Evolutionary conservation across 768 basidiomycete species (phyloP).

Genomic region (Tylopilus sp.): DNA sequence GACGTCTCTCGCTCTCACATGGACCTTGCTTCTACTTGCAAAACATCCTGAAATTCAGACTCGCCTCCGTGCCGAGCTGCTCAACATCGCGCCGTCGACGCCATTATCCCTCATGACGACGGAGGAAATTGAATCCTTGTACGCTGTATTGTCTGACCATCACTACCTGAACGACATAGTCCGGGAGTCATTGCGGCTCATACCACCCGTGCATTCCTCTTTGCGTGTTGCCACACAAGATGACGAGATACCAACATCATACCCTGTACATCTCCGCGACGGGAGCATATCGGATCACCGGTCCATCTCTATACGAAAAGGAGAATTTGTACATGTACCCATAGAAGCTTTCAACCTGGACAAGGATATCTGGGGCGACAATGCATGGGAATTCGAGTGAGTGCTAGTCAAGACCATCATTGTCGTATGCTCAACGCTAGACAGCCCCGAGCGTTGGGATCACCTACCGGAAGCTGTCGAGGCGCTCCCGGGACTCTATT

Average conservation of each 20-base stretch:
- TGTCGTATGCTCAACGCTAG: constrained; percentile 1
- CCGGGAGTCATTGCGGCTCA: constrained; percentile 71
- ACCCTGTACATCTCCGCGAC: constrained; percentile 52
- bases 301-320: constrained; percentile 57
- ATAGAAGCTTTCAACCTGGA: constrained; percentile 80
- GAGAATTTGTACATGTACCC: constrained; percentile 73
- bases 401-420: constrained; percentile 18
- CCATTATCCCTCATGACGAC: constrained; percentile 46
- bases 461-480: constrained; percentile 64
- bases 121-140: constrained; percentile 65
- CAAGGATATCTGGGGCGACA: constrained; percentile 72
- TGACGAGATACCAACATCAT: constrained; percentile 71
- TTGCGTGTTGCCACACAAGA: constrained; percentile 74
- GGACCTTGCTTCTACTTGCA: constrained; percentile 78
- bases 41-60: constrained; percentile 63
- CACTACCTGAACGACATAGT: constrained; percentile 75
- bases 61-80: constrained; percentile 67
- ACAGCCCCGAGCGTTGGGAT: constrained; percentile 81
- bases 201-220: constrained; percentile 80
- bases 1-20: constrained; percentile 76
- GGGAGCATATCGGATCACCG: constrained; percentile 41
- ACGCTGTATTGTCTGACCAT: constrained; percentile 52
- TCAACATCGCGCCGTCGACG: constrained; percentile 40
- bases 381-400: constrained; percentile 81
- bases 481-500: constrained; percentile 68